Percentiles rank a stretch among this genome's conserved stretches.
These are phyloP conservation scores for Phytophthora palmivora DNA, from an alignment of 352 stramenopile species.

Conservation along the genomic window DNA sequence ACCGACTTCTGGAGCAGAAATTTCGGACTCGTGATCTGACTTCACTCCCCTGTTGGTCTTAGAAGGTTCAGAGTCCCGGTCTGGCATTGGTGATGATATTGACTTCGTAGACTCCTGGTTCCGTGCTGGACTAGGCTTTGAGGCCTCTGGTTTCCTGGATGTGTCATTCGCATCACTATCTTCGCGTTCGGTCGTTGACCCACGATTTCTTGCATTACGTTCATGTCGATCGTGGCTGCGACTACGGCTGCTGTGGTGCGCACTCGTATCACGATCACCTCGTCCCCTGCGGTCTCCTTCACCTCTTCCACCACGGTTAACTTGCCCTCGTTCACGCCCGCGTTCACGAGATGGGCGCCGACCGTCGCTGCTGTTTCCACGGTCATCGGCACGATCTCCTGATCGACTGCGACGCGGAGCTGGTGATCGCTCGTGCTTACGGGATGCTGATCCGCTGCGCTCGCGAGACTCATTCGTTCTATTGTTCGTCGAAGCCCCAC, in stretches of 20 bases:
- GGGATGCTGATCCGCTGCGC: constrained; percentile 32
- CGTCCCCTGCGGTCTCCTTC: constrained; percentile 32
- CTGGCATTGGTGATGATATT: constrained; percentile 21
- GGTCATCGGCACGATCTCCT: constrained; percentile 39
- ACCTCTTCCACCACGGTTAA: constrained; percentile 30
- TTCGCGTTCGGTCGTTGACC: constrained; percentile 24
- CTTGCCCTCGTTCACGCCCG: constrained; percentile 35
- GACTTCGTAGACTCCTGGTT: constrained; percentile 28
- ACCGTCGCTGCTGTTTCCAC: constrained; percentile 30
- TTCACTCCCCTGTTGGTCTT: constrained; percentile 26
- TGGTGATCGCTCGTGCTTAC: constrained; percentile 42
- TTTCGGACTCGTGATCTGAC: constrained; percentile 36
- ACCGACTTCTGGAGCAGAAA: constrained; percentile 11
- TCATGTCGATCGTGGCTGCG: constrained; percentile 38
- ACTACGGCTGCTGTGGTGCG: constrained; percentile 28
- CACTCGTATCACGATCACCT: constrained; percentile 18
- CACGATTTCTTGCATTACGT: constrained; percentile 28
- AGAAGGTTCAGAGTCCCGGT: constrained; percentile 15
- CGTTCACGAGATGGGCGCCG: constrained; percentile 42
- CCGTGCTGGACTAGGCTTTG: constrained; percentile 20
- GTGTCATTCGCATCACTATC: constrained; percentile 15
- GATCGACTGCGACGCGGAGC: constrained; percentile 47
- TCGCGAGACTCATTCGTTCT: constrained; percentile 27
- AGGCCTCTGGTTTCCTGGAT: constrained; percentile 14
- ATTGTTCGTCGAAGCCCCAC: constrained; percentile 19